A percentile compares a stretch with the other conserved stretches of the same genome.
Evolutionary conservation across 202 grass and related monocot species (phyloP).

Genomic region (Schoenoplectus tabernaemontani): DNA sequence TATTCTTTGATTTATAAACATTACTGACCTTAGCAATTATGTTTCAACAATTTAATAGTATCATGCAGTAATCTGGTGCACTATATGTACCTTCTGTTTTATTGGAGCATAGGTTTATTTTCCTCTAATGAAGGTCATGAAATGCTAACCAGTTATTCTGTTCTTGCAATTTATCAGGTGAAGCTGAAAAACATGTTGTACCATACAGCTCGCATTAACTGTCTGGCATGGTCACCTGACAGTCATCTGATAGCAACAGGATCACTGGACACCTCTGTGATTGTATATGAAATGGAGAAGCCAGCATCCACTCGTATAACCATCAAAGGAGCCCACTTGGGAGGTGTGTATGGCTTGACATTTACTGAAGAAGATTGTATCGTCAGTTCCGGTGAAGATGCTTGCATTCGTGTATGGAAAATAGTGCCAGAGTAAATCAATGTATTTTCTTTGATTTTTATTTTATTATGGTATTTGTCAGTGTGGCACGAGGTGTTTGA

Average conservation of each 20-base stretch:
- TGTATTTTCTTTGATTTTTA: background rate
- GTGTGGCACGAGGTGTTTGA: background rate
- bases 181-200: slow-evolving; percentile 98
- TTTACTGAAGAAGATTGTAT: slow-evolving; percentile 52
- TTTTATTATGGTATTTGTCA: background rate
- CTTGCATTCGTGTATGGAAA: slow-evolving; percentile 86
- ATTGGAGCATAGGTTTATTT: background rate
- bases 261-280: slow-evolving; percentile 79
- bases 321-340: slow-evolving; percentile 87
- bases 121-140: background rate
- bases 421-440: slow-evolving; percentile 47
- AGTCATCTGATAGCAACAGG: slow-evolving; percentile 70
- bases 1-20: background rate
- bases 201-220: slow-evolving; percentile 87
- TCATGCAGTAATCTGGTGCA: background rate
- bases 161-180: slow-evolving; percentile 33
- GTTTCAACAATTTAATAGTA: background rate
- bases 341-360: slow-evolving; percentile 86
- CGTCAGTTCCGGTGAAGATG: slow-evolving; percentile 75
- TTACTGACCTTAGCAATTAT: background rate
- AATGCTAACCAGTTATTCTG: background rate
- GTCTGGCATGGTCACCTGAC: slow-evolving; percentile 86
- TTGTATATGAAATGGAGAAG: slow-evolving; percentile 80
- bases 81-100: background rate
- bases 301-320: slow-evolving; percentile 60